Evolutionary conservation across 495 filamentous ascomycete genomes (phyloP), one percentile per base, ranked within the genome.

Genomic region (Collariella sp.): DNA sequence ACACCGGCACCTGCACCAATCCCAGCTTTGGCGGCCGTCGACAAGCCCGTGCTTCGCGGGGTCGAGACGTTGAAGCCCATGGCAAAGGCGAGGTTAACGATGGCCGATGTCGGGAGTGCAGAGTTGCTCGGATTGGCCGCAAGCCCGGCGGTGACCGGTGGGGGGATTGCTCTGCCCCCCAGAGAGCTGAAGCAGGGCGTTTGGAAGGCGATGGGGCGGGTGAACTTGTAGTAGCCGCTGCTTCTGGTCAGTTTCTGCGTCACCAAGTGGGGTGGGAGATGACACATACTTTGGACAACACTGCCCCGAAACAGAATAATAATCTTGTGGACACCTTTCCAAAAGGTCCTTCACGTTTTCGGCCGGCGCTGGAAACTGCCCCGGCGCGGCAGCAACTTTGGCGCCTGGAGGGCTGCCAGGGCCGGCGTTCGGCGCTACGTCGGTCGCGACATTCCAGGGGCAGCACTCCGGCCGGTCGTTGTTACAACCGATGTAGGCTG

Each of bases 151-250:
- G 60, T 66, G 31, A 66, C 45, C 20, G 53, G 51, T 0, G 61
- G 63, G 6, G 63, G 63, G 7, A 35, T 50, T 16, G 46, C 40
- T 7, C n/a, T 33, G 9, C n/a, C 35, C 2, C 9, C 18, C 38
- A 66, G 53, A 19, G 52, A 58, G 56, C 46, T 53, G 61, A 63
- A 63, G 54, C 61, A 66, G 24, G 63, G 61, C 1, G 63, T 66
- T 26, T 59, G 61, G 48, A 10, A 45, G 44, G 61, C 61, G 18
- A 66, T 48, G 7, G 11, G 7, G 13, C 43, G 24, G 1, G 63
- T 66, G 58, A 61, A 63, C 38, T 61, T 61, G 58, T 50, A 66
- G 51, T 57, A 66, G 41, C 63, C 61, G 45, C 58, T 64, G 52
- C 5, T 49, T 29, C n/a, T 13, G 33, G 19, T 51, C 12, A 49